Conservation (phyloP, 805 yeast genomes). For the Tanozyma kutaoensis region DNA sequence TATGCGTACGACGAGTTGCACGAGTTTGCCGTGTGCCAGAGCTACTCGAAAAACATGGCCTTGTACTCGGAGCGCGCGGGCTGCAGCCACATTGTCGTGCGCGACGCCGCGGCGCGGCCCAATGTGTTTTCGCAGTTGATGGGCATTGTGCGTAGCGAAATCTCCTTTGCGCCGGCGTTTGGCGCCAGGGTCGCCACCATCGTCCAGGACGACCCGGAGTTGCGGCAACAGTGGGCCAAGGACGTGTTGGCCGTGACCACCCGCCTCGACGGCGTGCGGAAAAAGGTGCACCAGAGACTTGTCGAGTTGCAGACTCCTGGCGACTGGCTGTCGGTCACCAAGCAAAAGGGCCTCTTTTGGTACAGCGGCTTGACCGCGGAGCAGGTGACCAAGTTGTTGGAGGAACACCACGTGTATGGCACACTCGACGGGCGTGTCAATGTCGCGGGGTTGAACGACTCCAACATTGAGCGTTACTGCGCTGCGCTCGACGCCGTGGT, state of each 20-base stretch:
- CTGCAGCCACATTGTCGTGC: conserved; percentile 18
- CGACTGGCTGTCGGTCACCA: conserved; percentile 21
- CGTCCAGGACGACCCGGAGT: conserved; percentile 14
- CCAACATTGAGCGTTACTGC: conserved; percentile 25
- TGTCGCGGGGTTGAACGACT: conserved; percentile 28
- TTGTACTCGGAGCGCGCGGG: conserved; percentile 27
- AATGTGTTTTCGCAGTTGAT: conserved; percentile 14
- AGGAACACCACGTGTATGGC: conserved; percentile 24
- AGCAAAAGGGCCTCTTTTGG: conserved; percentile 32
- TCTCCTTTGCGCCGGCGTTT: conserved; percentile 33
- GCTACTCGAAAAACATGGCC: conserved; percentile 29
- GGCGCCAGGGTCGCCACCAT: conserved; percentile 29
- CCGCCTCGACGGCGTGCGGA: conserved; percentile 20
- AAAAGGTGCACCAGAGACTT: conserved; percentile 14
- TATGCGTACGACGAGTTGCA: conserved; percentile 14
- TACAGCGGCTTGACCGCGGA: conserved; percentile 22
- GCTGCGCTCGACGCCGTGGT: conserved; percentile 23
- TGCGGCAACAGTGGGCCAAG: conserved; percentile 16
- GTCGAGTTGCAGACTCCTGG: conserved; percentile 27
- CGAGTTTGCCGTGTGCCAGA: conserved; percentile 20
- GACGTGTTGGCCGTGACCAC: conserved; percentile 17
- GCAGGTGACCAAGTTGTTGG: conserved; percentile 18
- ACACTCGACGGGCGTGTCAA: conserved; percentile 28
- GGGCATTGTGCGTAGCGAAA: conserved; percentile 22
- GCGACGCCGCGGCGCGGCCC: conserved; percentile 2